Percentiles rank a stretch among this genome's conserved stretches.
These are phyloP conservation scores for Acmispon strigosus DNA, from an alignment of 306 rosid genomes.

Conservation along the genomic window DNA sequence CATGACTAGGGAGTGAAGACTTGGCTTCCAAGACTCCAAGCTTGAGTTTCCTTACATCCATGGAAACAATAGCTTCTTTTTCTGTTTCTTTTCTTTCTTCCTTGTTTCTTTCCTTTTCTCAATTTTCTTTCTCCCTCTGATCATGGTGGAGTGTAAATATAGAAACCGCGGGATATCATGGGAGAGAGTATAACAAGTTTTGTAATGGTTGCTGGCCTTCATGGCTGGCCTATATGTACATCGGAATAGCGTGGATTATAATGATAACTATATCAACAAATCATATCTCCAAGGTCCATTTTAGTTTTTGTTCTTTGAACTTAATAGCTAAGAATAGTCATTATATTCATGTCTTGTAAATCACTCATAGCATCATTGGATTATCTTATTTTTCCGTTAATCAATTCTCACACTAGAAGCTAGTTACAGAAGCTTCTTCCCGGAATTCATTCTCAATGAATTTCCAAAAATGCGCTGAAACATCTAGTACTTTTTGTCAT, in stretches of 20 bases:
- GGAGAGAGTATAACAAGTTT: slow-evolving; percentile 27
- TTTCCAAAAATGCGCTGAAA: not conserved
- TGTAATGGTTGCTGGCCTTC: slow-evolving; percentile 26
- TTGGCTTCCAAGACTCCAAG: not conserved
- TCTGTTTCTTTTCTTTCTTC: not conserved
- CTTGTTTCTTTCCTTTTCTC: not conserved
- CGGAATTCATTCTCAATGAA: too few species aligned
- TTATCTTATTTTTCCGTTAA: too few species aligned
- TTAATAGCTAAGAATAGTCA: not conserved
- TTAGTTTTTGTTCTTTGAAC: not conserved
- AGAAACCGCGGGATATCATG: slow-evolving; percentile 11
- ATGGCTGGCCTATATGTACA: slow-evolving; percentile 34
- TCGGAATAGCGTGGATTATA: slow-evolving; percentile 31
- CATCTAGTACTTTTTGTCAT: not conserved
- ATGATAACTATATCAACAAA: not conserved
- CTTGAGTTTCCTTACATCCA: not conserved
- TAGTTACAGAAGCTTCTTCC: too few species aligned
- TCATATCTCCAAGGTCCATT: not conserved
- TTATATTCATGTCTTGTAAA: not conserved
- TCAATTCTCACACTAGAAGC: too few species aligned
- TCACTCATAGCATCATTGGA: not conserved
- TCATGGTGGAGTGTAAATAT: slow-evolving; percentile 46
- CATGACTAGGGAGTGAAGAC: slow-evolving; percentile 42
- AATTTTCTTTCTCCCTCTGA: not conserved
- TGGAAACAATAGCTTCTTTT: not conserved